These are phyloP conservation scores for Panicum virgatum DNA, from an alignment of 202 grass and related monocot species.

Conservation along the genomic window DNA sequence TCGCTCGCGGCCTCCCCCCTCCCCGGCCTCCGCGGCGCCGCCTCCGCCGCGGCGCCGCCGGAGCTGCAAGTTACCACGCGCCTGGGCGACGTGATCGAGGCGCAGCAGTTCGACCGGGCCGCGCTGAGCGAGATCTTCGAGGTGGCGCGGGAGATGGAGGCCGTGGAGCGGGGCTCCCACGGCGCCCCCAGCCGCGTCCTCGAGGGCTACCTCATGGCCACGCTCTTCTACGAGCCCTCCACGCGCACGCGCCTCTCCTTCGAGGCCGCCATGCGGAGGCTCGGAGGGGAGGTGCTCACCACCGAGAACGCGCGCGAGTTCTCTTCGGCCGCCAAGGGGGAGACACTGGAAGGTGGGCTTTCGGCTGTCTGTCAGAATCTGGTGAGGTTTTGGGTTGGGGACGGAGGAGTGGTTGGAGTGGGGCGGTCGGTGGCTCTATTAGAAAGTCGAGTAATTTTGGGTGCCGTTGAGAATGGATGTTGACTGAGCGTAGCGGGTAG, in stretches of 20 bases:
- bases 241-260: constrained; percentile 88
- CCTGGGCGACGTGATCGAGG: constrained; percentile 78
- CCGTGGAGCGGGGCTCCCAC: constrained; percentile 54
- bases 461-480: background rate
- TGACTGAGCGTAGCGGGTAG: background rate
- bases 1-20: background rate
- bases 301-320: constrained; percentile 94
- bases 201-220: constrained; percentile 85
- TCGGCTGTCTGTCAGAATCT: background rate
- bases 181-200: constrained; percentile 57
- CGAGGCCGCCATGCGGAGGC: constrained; percentile 78
- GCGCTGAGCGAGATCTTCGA: constrained; percentile 76
- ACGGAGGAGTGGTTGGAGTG: background rate
- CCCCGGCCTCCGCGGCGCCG: background rate
- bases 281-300: constrained; percentile 81
- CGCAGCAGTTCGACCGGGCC: constrained; percentile 75
- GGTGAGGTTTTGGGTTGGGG: background rate
- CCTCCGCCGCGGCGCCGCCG: background rate
- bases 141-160: constrained; percentile 89
- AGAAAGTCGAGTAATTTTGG: background rate
- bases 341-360: constrained; percentile 80
- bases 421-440: background rate
- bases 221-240: constrained; percentile 92
- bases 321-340: constrained; percentile 87
- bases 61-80: constrained; percentile 6